These are phyloP conservation scores for Collariella sp. DNA, from an alignment of 495 filamentous ascomycete species.

Conservation along the genomic window DNA sequence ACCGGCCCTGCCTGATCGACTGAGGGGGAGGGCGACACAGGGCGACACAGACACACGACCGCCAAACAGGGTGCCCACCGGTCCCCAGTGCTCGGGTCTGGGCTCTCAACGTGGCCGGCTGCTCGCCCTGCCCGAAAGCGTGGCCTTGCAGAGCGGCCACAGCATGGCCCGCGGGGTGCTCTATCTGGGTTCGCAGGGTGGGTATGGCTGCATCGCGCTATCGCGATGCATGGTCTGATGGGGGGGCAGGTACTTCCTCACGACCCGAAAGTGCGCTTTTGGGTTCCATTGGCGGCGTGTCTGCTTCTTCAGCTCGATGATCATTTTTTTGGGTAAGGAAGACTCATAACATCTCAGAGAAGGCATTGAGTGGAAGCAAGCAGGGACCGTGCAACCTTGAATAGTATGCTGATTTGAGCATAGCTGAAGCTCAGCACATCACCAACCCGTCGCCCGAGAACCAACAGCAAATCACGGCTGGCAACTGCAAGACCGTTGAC, in stretches of 20 bases:
- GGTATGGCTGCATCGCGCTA: conserved; percentile 2
- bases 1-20: not conserved
- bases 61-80: not conserved
- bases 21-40: not conserved
- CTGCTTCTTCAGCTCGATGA: conserved; percentile 4
- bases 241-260: not conserved
- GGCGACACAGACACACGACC: too few species aligned
- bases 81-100: conserved; percentile 11
- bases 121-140: conserved; percentile 4
- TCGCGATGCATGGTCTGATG: conserved; percentile 8
- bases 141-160: conserved; percentile 13
- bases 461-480: conserved; percentile 14
- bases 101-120: conserved; percentile 11
- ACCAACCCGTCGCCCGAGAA: not conserved
- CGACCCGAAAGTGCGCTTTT: conserved; percentile 7
- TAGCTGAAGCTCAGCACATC: not conserved
- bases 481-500: conserved; percentile 13
- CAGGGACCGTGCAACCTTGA: not conserved
- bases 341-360: not conserved
- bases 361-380: not conserved
- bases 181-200: not conserved
- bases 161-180: conserved; percentile 9
- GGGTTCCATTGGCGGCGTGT: conserved; percentile 16
- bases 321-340: not conserved
- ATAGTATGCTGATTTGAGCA: not conserved